A percentile compares a stretch with the other conserved stretches of the same genome.
These are phyloP conservation scores for Selaginella moellendorffii DNA, from an alignment of 75 land plant species.

Conservation along the genomic window DNA sequence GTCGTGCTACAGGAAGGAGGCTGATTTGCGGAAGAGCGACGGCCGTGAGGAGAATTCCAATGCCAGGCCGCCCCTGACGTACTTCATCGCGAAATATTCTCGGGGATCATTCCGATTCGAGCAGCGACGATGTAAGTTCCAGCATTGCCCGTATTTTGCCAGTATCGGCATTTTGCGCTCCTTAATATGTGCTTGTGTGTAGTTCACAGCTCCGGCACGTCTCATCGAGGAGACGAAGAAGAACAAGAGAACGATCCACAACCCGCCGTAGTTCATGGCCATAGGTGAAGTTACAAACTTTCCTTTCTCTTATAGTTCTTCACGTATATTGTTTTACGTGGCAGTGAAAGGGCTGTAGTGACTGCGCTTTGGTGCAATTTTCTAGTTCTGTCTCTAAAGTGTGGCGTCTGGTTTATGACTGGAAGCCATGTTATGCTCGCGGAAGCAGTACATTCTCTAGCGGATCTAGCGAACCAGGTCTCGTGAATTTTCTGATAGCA, in stretches of 20 bases:
- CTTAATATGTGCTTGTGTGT: no score
- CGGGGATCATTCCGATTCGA: no score
- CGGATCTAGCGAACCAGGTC: conserved; percentile 98
- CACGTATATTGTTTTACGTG: no score
- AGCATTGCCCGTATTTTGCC: no score
- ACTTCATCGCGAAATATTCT: no score
- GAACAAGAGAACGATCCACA: background rate
- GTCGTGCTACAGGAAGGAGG: background rate
- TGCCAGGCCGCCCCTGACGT: no score
- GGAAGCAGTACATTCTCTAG: conserved; percentile 82
- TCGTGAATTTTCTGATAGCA: no score
- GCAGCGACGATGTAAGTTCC: no score
- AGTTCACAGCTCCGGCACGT: background rate
- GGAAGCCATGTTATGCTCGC: conserved; percentile 98
- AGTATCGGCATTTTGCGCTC: no score
- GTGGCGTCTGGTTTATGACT: conserved; percentile 78
- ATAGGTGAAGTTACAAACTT: no score
- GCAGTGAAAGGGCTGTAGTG: conserved; percentile 81
- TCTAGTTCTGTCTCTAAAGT: conserved; percentile 76
- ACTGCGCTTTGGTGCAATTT: conserved; percentile 94
- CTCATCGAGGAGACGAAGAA: background rate
- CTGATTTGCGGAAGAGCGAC: background rate
- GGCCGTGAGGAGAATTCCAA: no score
- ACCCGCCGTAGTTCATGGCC: background rate
- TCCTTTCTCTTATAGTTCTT: background rate